phyloP scores from a whole-genome alignment of 208 protist genomes.

The Leishmania amazonensis region DNA sequence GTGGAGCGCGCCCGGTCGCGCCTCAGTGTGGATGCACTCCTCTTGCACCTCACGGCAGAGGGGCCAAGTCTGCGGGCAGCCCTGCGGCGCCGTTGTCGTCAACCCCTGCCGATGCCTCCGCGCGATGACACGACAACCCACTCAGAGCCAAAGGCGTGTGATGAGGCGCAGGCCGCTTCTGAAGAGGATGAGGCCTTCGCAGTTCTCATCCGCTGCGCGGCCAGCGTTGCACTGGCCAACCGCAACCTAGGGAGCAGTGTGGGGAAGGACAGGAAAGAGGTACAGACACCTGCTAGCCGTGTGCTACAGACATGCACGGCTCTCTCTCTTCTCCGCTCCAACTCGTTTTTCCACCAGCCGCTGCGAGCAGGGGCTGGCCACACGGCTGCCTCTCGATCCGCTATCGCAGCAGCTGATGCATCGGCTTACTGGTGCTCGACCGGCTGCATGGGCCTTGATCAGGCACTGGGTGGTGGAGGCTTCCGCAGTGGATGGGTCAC shows the following conservation, averaged over 20 bases:
- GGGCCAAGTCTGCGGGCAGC: constrained; percentile 1
- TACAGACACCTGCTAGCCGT: neutral
- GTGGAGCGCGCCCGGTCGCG: neutral
- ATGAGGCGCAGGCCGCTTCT: neutral
- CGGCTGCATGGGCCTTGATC: constrained; percentile 38
- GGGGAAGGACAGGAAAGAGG: too few species aligned
- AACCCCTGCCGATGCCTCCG: neutral
- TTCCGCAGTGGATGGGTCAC: constrained; percentile 62
- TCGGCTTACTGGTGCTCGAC: constrained; percentile 36
- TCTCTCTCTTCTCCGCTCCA: constrained; percentile 6
- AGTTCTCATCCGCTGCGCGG: constrained; percentile 10
- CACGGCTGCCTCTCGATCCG: neutral
- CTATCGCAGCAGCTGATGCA: neutral
- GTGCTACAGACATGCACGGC: constrained; percentile 8
- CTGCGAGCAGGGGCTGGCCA: neutral
- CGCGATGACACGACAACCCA: neutral
- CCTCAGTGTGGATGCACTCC: neutral
- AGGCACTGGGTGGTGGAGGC: constrained; percentile 41
- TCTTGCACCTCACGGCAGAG: constrained; percentile 1
- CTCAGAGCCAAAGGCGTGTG: neutral
- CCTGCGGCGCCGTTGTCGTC: neutral
- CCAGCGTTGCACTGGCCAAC: neutral
- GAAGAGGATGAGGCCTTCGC: constrained; percentile 4
- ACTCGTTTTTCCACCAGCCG: neutral
- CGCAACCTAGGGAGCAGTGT: neutral